Conservation (phyloP, 1,284 basidiomycete genomes). For the Trichosporon sp. region DNA sequence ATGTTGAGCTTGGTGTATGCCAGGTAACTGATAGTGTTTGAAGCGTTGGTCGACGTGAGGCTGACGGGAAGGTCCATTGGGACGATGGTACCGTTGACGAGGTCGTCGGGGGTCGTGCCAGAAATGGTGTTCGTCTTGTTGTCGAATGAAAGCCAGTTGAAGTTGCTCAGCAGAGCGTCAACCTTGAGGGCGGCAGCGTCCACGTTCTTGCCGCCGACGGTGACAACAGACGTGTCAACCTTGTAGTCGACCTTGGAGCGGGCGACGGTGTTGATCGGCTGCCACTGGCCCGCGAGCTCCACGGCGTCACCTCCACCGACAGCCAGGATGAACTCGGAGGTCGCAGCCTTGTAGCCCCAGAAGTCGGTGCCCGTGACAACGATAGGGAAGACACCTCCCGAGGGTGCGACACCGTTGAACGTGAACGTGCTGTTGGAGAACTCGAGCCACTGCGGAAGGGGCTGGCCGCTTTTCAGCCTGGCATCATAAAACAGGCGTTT, state of each 20-base stretch:
- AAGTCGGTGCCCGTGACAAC: conserved; percentile 48
- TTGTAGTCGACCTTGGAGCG: conserved; percentile 29
- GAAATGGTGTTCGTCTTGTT: conserved; percentile 35
- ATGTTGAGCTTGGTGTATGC: conserved; percentile 47
- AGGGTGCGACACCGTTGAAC: conserved; percentile 54
- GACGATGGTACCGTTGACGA: conserved; percentile 48
- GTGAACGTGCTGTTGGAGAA: conserved; percentile 55
- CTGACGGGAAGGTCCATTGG: conserved; percentile 44
- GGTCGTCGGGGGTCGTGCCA: conserved; percentile 49
- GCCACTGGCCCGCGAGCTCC: conserved; percentile 27
- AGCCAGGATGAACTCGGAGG: conserved; percentile 47
- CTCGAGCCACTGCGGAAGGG: conserved; percentile 53
- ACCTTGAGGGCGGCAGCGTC: conserved; percentile 33
- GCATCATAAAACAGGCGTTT: conserved; percentile 48
- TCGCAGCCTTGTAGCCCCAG: conserved; percentile 48
- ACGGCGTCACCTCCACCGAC: conserved; percentile 40
- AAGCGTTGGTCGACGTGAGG: conserved; percentile 36
- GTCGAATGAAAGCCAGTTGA: conserved; percentile 50
- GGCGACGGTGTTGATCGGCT: conserved; percentile 32
- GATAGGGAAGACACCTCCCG: conserved; percentile 41
- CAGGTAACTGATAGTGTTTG: conserved; percentile 32
- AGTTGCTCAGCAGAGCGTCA: conserved; percentile 35
- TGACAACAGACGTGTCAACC: conserved; percentile 32
- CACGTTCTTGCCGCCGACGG: conserved; percentile 34
- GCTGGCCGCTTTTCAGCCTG: conserved; percentile 36